Evolutionary conservation across 2,329 filamentous ascomycete species (phyloP).

Genomic region (Madurella fahalii): DNA sequence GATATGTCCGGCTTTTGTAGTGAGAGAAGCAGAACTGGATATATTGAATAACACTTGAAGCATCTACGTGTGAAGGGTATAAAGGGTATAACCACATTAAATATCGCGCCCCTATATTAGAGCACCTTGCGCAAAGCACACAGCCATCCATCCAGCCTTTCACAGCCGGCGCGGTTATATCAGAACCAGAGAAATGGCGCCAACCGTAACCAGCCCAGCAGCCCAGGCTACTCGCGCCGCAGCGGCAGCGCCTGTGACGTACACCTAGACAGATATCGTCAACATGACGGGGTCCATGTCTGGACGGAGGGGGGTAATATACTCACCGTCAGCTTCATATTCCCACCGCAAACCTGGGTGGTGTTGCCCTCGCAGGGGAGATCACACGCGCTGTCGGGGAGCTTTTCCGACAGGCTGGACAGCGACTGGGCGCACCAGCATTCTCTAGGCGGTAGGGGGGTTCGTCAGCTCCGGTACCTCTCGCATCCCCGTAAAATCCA

Average conservation of each 20-base stretch:
- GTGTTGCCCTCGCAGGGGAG: constrained; percentile 52
- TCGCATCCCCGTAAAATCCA: too few relatives aligned
- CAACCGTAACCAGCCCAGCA: constrained; percentile 4
- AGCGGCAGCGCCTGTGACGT: constrained; percentile 9
- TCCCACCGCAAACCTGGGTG: constrained; percentile 51
- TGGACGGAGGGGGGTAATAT: not conserved
- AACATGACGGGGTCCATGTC: not conserved
- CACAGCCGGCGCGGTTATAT: not conserved
- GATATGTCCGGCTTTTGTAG: not conserved
- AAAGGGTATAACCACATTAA: not conserved
- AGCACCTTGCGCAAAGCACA: too few relatives aligned
- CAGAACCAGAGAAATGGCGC: constrained; percentile 2
- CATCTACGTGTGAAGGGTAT: not conserved
- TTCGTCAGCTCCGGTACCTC: not conserved
- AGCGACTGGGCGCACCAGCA: constrained; percentile 56
- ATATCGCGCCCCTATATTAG: too few relatives aligned
- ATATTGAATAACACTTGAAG: not conserved
- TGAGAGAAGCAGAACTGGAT: not conserved
- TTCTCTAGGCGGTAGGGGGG: constrained; percentile 38
- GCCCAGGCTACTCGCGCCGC: not conserved
- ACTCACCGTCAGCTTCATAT: constrained; percentile 44
- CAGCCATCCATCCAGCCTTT: not conserved
- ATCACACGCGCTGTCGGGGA: constrained; percentile 47
- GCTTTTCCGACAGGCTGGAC: constrained; percentile 42
- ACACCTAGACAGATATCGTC: constrained; percentile 6